phyloP scores from a whole-genome alignment of 106 monocot genomes.

The Agapanthus africanus region DNA sequence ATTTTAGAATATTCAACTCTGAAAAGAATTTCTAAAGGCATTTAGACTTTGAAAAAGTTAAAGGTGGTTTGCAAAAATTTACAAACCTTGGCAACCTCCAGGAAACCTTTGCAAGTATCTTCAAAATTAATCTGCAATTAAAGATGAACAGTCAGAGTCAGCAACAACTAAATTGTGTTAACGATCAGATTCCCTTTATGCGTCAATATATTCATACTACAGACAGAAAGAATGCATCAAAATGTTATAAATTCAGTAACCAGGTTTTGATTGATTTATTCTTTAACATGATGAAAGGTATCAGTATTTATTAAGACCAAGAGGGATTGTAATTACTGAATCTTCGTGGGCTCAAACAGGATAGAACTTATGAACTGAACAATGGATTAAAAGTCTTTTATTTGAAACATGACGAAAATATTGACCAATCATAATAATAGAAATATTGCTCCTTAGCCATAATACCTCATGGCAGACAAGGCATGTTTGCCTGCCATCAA shows the following conservation, averaged over 20 bases:
- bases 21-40: too few species aligned
- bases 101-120: conserved; percentile 99
- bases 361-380: neutral
- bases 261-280: neutral
- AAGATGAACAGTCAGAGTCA: neutral
- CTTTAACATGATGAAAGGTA: neutral
- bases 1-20: too few species aligned
- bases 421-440: neutral
- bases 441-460: neutral
- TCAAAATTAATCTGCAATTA: conserved; percentile 92
- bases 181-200: neutral
- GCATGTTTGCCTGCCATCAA: neutral
- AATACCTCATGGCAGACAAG: neutral
- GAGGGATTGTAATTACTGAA: too few species aligned
- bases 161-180: neutral
- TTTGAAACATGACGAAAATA: neutral
- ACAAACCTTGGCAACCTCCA: conserved; percentile 99
- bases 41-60: too few species aligned
- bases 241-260: neutral
- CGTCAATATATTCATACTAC: neutral
- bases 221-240: neutral
- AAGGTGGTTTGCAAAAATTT: neutral
- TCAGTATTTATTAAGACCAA: neutral
- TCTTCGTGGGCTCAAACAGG: neutral
- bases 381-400: neutral